A percentile compares a stretch with the other conserved stretches of the same genome.
Conservation (phyloP, 805 yeast species). For the Lachancea fermentati region DNA sequence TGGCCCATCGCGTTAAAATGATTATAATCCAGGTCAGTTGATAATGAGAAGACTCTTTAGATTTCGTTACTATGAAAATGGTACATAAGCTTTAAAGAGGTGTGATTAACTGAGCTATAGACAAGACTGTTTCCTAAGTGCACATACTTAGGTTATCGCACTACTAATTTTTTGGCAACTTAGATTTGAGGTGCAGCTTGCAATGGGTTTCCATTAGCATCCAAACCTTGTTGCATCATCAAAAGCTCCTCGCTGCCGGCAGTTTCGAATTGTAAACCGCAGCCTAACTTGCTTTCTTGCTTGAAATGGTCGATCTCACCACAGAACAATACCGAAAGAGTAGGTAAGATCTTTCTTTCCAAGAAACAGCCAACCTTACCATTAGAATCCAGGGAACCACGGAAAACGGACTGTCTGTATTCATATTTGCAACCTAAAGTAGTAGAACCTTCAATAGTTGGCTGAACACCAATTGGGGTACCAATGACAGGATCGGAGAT, state of each 20-base stretch:
- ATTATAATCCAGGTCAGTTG: too few species aligned
- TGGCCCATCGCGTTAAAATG: not conserved
- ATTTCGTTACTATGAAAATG: conserved; percentile 1
- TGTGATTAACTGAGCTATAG: conserved; percentile 7
- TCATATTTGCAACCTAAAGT: conserved; percentile 96
- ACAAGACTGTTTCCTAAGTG: conserved; percentile 7
- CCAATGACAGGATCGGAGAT: conserved; percentile 71
- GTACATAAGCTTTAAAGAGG: conserved; percentile 5
- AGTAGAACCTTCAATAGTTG: conserved; percentile 85
- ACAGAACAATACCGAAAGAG: conserved; percentile 78
- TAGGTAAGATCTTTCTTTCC: conserved; percentile 91
- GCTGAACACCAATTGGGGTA: conserved; percentile 74
- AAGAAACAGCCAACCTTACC: conserved; percentile 89
- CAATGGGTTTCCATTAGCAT: conserved; percentile 79
- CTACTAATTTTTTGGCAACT: conserved; percentile 7
- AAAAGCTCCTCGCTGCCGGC: conserved; percentile 90
- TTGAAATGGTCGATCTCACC: conserved; percentile 90
- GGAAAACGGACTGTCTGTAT: conserved; percentile 91
- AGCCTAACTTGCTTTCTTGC: conserved; percentile 75
- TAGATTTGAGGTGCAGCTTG: conserved; percentile 66
- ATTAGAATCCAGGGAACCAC: conserved; percentile 87
- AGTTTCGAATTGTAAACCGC: conserved; percentile 92
- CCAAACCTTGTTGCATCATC: conserved; percentile 87
- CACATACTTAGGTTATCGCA: conserved; percentile 5
- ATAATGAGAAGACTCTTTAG: not conserved